Conservation (phyloP, 1,139 yeast species). For the Debaryomycetaceae sp. region DNA sequence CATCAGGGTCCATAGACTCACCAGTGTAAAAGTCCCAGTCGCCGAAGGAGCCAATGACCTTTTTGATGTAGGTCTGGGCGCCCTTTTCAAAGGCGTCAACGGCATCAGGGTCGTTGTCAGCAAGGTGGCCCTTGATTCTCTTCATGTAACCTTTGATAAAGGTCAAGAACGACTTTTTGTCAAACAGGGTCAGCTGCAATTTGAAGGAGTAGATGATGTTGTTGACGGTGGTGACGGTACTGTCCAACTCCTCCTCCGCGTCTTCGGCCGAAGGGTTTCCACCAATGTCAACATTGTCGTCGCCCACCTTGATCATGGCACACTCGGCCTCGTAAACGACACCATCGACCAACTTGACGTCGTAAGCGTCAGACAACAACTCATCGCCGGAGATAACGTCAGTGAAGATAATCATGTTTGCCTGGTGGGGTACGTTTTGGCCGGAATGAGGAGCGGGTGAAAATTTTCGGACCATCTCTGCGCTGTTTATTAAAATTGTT, state of each 20-base stretch:
- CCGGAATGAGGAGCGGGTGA: background rate
- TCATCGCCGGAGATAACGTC: slow-evolving; percentile 94
- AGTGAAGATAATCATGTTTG: slow-evolving; percentile 32
- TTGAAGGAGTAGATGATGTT: slow-evolving; percentile 98
- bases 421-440: too few relatives aligned
- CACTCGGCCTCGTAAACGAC: slow-evolving; percentile 97
- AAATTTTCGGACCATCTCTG: too few relatives aligned
- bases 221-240: slow-evolving; percentile 83
- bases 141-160: slow-evolving; percentile 99
- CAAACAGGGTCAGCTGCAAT: slow-evolving; percentile 89
- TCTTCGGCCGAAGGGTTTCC: slow-evolving; percentile 99
- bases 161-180: slow-evolving; percentile 92
- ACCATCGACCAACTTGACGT: slow-evolving; percentile 71
- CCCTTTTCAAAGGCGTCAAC: slow-evolving; percentile 91
- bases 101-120: slow-evolving; percentile 79
- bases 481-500: too few relatives aligned
- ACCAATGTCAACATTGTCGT: slow-evolving; percentile 94
- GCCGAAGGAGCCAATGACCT: slow-evolving; percentile 85
- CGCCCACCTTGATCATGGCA: slow-evolving; percentile 77
- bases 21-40: slow-evolving; percentile 99
- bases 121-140: slow-evolving; percentile 78
- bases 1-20: slow-evolving; percentile 99
- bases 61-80: slow-evolving; percentile 91
- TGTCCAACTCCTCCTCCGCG: slow-evolving; percentile 69
- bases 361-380: slow-evolving; percentile 96